Base-by-base conservation (phyloP, 2,329 filamentous ascomycete genomes). In the Beauveria asiatica region DNA sequence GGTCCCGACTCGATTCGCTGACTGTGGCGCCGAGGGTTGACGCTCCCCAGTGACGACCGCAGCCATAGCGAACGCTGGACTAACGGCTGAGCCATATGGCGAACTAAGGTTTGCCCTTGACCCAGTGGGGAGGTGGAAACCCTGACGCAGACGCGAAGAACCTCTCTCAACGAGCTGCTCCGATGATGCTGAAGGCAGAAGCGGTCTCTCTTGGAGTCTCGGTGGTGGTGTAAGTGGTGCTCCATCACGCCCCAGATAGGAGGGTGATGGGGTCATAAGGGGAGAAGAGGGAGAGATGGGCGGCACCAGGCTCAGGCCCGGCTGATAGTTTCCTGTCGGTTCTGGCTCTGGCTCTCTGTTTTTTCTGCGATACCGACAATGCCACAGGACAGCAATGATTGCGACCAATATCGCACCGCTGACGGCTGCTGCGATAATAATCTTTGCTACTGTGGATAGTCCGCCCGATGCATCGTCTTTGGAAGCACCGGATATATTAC, bases 141-240 rank as follows among this genome's bases (percentile, higher is more conserved):
- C 59, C 6, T 55, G 53, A 6, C 46, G 52, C 16, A 57, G 13
- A 8, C 52, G 23, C 16, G 59, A 61, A 5, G 45, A 23, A 3
- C 27, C 19, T 5, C 45, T 50, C 10, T 61, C 59, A 21, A 56
- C n/a, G 4, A 56, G 48, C 6, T 21, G 23, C 37, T 61, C 51
- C 2, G 45, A 25, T 19, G 59, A 56, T 8, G 45, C 33, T 3
- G 73, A 70, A 1, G 76, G 70, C 19, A 82, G 72, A 52, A 78
- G 72, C 41, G 69, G 75, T 6, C 79, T 74, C 55, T 81, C 78
- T 56, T 76, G 73, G 2, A 83, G 73, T 19, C 78, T 75, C 2
- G 75, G 74, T 0, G 80, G 80, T 1, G 80, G 79, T 0, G 75
- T 78, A 25, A 78, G 64, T 0, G 72, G 71, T 2, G 63, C 57